These are phyloP conservation scores for Mycena filopes DNA, from an alignment of 768 basidiomycete species.

Conservation along the genomic window DNA sequence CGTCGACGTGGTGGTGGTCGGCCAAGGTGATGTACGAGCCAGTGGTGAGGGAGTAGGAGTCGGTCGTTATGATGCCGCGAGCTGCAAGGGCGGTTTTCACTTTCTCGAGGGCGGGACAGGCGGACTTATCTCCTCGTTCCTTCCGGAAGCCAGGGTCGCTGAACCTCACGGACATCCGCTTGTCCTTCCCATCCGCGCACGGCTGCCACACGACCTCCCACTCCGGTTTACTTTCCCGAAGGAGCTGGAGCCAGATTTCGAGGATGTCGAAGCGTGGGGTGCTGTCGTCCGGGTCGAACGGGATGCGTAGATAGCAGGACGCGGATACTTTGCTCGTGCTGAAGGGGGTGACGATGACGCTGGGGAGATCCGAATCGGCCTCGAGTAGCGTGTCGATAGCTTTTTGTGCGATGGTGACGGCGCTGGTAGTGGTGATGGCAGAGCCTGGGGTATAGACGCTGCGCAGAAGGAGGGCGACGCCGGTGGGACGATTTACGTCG, in stretches of 20 bases:
- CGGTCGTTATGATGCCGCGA: constrained; percentile 4
- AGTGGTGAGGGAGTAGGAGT: constrained; percentile 8
- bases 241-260: constrained; percentile 5
- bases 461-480: background rate
- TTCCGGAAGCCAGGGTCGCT: constrained; percentile 3
- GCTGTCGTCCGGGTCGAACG: constrained; percentile 1
- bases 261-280: constrained; percentile 18
- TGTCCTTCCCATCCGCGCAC: constrained; percentile 1
- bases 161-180: constrained; percentile 4
- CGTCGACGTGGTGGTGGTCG: constrained; percentile 10
- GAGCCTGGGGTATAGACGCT: constrained; percentile 4
- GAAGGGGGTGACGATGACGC: background rate
- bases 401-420: background rate
- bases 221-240: constrained; percentile 2
- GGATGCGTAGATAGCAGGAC: constrained; percentile 9
- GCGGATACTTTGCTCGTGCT: background rate
- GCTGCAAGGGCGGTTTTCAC: constrained; percentile 7
- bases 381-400: background rate
- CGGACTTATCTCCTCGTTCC: constrained; percentile 1
- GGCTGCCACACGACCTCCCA: constrained; percentile 15
- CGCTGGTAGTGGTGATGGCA: constrained; percentile 8
- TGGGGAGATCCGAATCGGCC: constrained; percentile 1
- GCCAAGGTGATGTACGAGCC: constrained; percentile 4
- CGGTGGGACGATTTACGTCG: background rate
- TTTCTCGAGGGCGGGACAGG: constrained; percentile 11